Evolutionary conservation across 768 basidiomycete species (phyloP).

Genomic region (Hypholoma sublateritium): DNA sequence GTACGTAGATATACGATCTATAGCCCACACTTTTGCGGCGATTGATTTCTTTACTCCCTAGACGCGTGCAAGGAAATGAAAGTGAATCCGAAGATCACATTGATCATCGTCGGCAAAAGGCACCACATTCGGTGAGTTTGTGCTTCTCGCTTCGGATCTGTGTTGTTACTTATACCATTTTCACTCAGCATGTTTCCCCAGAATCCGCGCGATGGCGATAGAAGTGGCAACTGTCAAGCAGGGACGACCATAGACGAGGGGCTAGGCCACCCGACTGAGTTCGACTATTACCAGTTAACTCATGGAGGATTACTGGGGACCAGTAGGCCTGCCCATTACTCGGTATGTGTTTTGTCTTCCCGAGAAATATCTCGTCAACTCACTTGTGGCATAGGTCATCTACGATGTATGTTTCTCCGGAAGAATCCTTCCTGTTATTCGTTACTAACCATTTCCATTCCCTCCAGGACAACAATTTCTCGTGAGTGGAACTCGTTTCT

Average conservation of each 20-base stretch:
- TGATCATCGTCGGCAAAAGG: conserved; percentile 79
- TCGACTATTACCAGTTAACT: conserved; percentile 77
- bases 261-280: conserved; percentile 69
- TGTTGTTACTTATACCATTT: background rate
- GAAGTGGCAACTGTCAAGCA: conserved; percentile 72
- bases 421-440: background rate
- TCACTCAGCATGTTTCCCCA: conserved; percentile 31
- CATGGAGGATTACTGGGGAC: conserved; percentile 81
- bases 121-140: conserved; percentile 52
- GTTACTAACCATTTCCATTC: background rate
- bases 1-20: conserved; percentile 32
- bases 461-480: conserved; percentile 53
- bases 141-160: background rate
- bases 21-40: background rate
- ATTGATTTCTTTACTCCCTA: conserved; percentile 22
- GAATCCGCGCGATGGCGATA: conserved; percentile 46
- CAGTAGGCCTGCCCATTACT: conserved; percentile 52
- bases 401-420: conserved; percentile 36
- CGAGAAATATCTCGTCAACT: background rate
- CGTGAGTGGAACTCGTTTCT: conserved; percentile 33
- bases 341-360: conserved; percentile 26
- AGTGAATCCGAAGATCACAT: conserved; percentile 67
- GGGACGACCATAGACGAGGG: conserved; percentile 79
- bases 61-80: conserved; percentile 57
- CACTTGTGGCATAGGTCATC: conserved; percentile 30